Conservation (phyloP, 768 basidiomycete species). For the Collybia mongolica region DNA sequence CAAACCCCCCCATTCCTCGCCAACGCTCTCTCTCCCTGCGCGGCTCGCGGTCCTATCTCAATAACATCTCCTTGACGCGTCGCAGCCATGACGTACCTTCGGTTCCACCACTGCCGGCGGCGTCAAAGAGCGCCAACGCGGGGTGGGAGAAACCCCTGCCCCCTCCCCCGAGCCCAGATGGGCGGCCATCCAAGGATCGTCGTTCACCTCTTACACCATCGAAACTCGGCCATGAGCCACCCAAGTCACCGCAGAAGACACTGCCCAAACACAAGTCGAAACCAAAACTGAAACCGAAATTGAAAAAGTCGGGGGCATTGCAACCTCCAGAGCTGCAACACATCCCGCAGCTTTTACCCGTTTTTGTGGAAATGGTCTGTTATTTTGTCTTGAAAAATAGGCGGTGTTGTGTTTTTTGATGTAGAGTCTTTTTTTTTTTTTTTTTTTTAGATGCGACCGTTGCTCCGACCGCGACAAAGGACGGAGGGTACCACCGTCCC, state of each 20-base stretch:
- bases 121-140: constrained; percentile 25
- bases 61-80: constrained; percentile 14
- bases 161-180: constrained; percentile 30
- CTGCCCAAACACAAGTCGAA: neutral
- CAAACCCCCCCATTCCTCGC: constrained; percentile 11
- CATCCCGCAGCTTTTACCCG: constrained; percentile 79
- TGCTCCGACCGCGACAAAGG: constrained; percentile 32
- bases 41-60: constrained; percentile 36
- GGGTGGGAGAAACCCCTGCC: constrained; percentile 32
- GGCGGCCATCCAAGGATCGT: constrained; percentile 16
- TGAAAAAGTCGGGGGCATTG: constrained; percentile 46
- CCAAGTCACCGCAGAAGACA: neutral
- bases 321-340: constrained; percentile 76
- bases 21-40: constrained; percentile 46
- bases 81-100: constrained; percentile 35
- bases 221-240: constrained; percentile 1
- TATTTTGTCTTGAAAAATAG: neutral
- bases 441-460: constrained; percentile 38
- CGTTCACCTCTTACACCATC: constrained; percentile 17
- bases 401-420: too few species aligned
- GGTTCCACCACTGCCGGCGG: constrained; percentile 39
- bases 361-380: constrained; percentile 91
- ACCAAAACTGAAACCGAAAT: constrained; percentile 34
- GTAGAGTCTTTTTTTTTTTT: neutral
- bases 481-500: neutral